Base-by-base conservation (phyloP, 139 green algal genomes). In the Micractinium conductrix region DNA sequence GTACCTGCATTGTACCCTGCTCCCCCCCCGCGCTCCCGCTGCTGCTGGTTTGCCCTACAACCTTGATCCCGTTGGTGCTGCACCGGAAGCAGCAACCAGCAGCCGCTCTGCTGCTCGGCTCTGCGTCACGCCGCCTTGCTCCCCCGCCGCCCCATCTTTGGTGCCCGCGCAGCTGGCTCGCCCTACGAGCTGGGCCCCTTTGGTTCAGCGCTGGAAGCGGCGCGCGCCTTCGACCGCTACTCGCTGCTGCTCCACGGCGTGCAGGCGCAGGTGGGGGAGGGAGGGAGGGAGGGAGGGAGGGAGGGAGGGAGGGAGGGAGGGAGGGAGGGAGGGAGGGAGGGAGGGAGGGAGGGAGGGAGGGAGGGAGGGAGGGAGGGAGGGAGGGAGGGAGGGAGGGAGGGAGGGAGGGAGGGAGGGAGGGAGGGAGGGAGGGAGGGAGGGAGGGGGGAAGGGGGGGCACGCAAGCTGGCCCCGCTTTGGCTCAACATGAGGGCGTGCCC, bases 141-240 rank as follows among this genome's bases (percentile, higher is more conserved):
- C 67, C 38, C 14, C 37, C n/a, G 5, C 69, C 65, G 28, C 38
- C 37, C 40, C 14, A 38, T 16, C 38, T 55, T 10, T 73, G 33
- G 7, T n/a, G 24, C 60, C 60, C 62, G 24, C 62, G 35, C 79
- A 84, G 79, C 16, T 19, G 58, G 69, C 45, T 78, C 38, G 1
- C 40, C 71, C 16, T 89, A 84, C 45, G 74, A 87, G 60, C 80
- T 89, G 40, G 86, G 86, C 0, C 86, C 86, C 28, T 89, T 80
- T 65, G 26, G 8, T 30, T 81, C 74, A 17, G 60, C 30, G 24
- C 26, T 80, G 50, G 86, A 87, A 37, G 86, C 86, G 16, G 86
- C 86, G 1, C 71, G 65, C 1, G 86, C 86, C 4, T 71, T 78
- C 68, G 86, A 89, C 44, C 81, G 80, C 62, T 89, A 89, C 63